Conservation (phyloP, 2,329 filamentous ascomycete genomes). For the Fusarium nygamai region DNA sequence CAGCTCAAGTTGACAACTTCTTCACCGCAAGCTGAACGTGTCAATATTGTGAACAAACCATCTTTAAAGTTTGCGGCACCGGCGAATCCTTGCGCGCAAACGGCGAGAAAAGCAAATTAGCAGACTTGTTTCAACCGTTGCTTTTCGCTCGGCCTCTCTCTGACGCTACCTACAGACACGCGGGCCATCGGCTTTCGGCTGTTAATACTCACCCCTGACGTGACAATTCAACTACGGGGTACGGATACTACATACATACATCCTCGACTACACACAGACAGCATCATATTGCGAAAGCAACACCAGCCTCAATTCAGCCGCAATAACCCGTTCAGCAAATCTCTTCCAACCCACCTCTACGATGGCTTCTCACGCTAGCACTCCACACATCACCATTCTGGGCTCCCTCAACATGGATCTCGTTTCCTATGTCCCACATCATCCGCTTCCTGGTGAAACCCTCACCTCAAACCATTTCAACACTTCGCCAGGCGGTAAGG, state of each 20-base stretch:
- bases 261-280: not conserved
- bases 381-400: conserved; percentile 76
- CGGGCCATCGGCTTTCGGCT: not conserved
- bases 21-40: conserved; percentile 7
- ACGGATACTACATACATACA: not conserved
- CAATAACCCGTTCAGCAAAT: not conserved
- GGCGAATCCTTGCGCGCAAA: not conserved
- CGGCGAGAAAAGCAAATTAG: not conserved
- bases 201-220: not conserved
- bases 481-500: conserved; percentile 89
- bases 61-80: not conserved
- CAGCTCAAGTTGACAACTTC: not conserved
- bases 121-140: not conserved
- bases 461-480: conserved; percentile 81
- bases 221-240: conserved; percentile 3
- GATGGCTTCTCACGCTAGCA: conserved; percentile 39
- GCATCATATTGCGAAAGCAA: not conserved
- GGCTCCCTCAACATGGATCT: conserved; percentile 96
- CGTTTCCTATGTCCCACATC: conserved; percentile 84
- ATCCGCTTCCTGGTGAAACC: conserved; percentile 88
- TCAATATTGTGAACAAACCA: not conserved
- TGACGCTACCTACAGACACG: not conserved
- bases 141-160: not conserved
- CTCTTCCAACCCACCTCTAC: conserved; percentile 2
- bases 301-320: not conserved